A percentile compares a stretch with the other conserved stretches of the same genome.
Evolutionary conservation across 2,329 filamentous ascomycete species (phyloP).

Genomic region (Davidsoniella virescens): DNA sequence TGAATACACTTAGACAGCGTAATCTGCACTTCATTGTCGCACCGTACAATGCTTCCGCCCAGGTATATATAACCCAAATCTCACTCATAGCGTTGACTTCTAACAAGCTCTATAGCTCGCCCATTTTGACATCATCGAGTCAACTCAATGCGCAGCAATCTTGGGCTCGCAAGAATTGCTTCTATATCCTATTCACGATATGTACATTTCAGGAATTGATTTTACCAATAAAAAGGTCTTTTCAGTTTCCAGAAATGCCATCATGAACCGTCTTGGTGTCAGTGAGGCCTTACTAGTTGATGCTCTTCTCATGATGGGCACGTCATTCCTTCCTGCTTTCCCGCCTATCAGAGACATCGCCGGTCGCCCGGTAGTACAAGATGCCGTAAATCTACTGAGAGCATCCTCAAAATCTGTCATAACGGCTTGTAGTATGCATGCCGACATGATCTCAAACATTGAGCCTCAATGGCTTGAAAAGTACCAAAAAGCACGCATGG

Average conservation of each 20-base stretch:
- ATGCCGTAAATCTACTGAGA: constrained; percentile 62
- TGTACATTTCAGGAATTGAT: constrained; percentile 51
- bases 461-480: constrained; percentile 67
- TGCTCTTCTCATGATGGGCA: constrained; percentile 67
- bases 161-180: constrained; percentile 76
- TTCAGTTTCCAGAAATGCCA: constrained; percentile 47
- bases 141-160: constrained; percentile 55
- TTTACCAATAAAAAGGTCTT: constrained; percentile 51
- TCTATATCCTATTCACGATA: constrained; percentile 66
- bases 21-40: constrained; percentile 64
- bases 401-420: constrained; percentile 53
- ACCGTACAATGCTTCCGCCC: constrained; percentile 74
- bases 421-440: constrained; percentile 58
- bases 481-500: constrained; percentile 73
- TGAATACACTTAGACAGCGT: constrained; percentile 53
- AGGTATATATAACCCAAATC: constrained; percentile 36
- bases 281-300: constrained; percentile 64
- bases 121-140: constrained; percentile 54
- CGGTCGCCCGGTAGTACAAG: constrained; percentile 48
- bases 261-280: constrained; percentile 49
- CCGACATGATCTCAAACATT: constrained; percentile 58
- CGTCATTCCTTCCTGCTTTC: constrained; percentile 61
- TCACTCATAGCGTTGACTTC: constrained; percentile 15
- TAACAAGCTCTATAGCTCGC: constrained; percentile 40
- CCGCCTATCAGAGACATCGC: constrained; percentile 52